phyloP scores from a whole-genome alignment of 2,329 filamentous ascomycete genomes.

The Penicillium brevicompactum region DNA sequence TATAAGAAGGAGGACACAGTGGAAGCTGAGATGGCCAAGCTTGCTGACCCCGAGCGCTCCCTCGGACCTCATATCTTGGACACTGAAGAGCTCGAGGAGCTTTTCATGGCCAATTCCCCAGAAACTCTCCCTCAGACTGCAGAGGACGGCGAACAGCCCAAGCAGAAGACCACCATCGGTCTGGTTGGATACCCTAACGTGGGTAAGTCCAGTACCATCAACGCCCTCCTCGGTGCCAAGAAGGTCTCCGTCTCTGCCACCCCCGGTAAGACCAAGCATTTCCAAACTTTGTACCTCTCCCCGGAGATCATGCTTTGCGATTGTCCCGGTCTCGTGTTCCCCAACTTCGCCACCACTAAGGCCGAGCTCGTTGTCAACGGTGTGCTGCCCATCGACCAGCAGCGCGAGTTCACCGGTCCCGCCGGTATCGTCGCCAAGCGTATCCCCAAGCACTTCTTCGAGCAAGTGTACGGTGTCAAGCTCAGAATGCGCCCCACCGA shows the following conservation, averaged over 20 bases:
- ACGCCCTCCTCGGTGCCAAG: constrained; percentile 96
- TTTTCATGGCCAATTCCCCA: constrained; percentile 78
- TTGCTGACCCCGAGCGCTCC: constrained; percentile 41
- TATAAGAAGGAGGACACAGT: constrained; percentile 31
- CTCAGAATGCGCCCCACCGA: constrained; percentile 79
- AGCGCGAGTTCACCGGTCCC: constrained; percentile 89
- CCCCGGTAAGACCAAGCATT: constrained; percentile 98
- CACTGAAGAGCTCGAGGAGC: constrained; percentile 85
- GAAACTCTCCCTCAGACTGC: constrained; percentile 49
- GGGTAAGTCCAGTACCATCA: constrained; percentile 98
- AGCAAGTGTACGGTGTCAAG: constrained; percentile 90
- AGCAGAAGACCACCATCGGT: constrained; percentile 80
- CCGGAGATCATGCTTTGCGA: constrained; percentile 90
- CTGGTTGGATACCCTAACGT: constrained; percentile 98
- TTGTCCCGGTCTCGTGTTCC: constrained; percentile 97
- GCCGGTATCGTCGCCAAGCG: constrained; percentile 78
- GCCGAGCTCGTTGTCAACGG: constrained; percentile 95
- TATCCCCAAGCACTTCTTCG: constrained; percentile 84
- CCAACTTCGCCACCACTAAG: constrained; percentile 96
- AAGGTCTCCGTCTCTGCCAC: constrained; percentile 98
- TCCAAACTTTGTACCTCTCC: constrained; percentile 95
- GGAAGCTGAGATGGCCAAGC: constrained; percentile 16
- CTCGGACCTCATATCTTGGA: constrained; percentile 75
- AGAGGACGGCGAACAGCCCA: constrained; percentile 47
- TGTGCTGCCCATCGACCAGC: constrained; percentile 92